Evolutionary conservation across 2,329 filamentous ascomycete genomes (phyloP).

Genomic region (Rosellinia necatrix): DNA sequence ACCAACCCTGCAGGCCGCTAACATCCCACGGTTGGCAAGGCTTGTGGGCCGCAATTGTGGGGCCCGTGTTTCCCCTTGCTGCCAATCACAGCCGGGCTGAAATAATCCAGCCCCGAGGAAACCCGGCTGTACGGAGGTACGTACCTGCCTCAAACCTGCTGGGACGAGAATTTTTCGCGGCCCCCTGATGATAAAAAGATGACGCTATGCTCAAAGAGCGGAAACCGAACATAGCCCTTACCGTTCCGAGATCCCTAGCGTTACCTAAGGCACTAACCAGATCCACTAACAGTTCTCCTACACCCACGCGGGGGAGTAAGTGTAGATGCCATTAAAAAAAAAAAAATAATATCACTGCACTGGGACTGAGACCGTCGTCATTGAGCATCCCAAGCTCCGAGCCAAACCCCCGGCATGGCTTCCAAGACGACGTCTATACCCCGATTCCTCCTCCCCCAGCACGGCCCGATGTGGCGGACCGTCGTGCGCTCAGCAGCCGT

Average conservation of each 20-base stretch:
- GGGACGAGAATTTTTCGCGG: slow-evolving; percentile 18
- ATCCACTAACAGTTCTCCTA: no score
- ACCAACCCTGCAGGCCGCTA: slow-evolving; percentile 26
- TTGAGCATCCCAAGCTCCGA: not conserved
- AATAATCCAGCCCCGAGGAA: slow-evolving; percentile 38
- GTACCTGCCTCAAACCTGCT: slow-evolving; percentile 5
- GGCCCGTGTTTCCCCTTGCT: slow-evolving; percentile 27
- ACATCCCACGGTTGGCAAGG: slow-evolving; percentile 8
- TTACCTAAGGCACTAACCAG: no score
- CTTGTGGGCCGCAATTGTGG: slow-evolving; percentile 42
- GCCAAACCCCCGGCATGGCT: slow-evolving; percentile 43
- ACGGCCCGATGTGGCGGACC: slow-evolving; percentile 59
- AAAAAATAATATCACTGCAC: no score
- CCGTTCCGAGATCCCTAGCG: no score
- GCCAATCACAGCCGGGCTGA: slow-evolving; percentile 46
- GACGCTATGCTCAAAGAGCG: no score
- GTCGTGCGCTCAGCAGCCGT: slow-evolving; percentile 41
- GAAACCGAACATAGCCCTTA: no score
- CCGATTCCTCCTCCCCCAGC: slow-evolving; percentile 69
- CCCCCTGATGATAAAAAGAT: slow-evolving; percentile 7
- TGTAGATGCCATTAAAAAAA: no score
- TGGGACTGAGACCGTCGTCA: no score
- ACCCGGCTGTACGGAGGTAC: slow-evolving; percentile 27
- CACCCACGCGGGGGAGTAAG: no score
- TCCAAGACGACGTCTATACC: slow-evolving; percentile 60